phyloP scores from a whole-genome alignment of 441 rosid genomes.

The Jatropha multifida region DNA sequence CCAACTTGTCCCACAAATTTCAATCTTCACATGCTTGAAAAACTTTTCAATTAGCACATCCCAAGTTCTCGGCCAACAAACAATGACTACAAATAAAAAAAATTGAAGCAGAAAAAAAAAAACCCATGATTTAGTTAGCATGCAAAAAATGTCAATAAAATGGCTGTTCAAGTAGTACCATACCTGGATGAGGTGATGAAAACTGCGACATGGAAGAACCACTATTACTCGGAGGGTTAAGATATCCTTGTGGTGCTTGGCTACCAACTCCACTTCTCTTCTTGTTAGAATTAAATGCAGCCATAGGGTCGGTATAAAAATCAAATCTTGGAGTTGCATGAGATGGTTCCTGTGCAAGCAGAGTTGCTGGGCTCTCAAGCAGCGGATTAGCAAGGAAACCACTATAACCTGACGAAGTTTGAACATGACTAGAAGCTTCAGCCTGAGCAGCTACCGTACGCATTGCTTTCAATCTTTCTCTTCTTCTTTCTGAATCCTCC shows the following conservation, averaged over 20 bases:
- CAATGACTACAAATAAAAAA: neutral
- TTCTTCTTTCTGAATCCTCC: constrained; percentile 79
- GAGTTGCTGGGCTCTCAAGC: constrained; percentile 40
- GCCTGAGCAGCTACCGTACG: constrained; percentile 59
- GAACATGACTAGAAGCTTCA: constrained; percentile 35
- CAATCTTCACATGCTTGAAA: neutral
- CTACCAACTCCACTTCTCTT: constrained; percentile 33
- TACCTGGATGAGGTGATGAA: constrained; percentile 41
- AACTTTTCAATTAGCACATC: neutral
- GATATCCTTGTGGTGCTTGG: constrained; percentile 30
- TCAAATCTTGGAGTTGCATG: constrained; percentile 55
- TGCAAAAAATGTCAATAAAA: neutral
- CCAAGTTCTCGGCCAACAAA: neutral
- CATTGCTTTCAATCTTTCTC: constrained; percentile 67
- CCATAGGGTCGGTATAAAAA: constrained; percentile 81
- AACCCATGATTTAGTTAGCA: neutral
- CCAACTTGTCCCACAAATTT: neutral
- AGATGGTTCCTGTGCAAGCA: constrained; percentile 27
- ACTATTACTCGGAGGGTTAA: constrained; percentile 31
- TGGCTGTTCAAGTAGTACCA: neutral
- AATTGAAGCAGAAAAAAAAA: neutral
- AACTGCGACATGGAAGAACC: constrained; percentile 28
- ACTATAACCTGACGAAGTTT: constrained; percentile 32
- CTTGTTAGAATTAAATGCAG: constrained; percentile 68
- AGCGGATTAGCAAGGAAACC: constrained; percentile 66